A percentile compares a stretch with the other conserved stretches of the same genome.
These are phyloP conservation scores for Fusarium stilboides DNA, from an alignment of 2,329 filamentous ascomycete species.

Conservation along the genomic window DNA sequence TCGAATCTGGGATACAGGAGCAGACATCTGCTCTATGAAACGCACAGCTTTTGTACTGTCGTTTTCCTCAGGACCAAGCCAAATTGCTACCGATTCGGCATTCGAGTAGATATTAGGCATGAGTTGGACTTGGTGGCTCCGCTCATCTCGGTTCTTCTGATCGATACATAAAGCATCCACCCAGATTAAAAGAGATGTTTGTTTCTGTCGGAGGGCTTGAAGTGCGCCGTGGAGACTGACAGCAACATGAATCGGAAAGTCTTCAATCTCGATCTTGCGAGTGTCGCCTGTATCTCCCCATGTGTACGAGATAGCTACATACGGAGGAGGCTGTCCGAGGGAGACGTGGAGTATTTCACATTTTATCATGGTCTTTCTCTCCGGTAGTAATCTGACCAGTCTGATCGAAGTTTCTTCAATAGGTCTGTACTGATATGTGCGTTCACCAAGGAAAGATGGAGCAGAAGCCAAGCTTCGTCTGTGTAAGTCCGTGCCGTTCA, in stretches of 20 bases:
- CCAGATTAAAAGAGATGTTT: slow-evolving; percentile 20
- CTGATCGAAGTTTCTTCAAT: slow-evolving; percentile 32
- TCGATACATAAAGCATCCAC: slow-evolving; percentile 31
- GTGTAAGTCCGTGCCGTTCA: neutral
- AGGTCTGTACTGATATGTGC: slow-evolving; percentile 17
- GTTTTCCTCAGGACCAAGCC: slow-evolving; percentile 32
- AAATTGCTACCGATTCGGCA: slow-evolving; percentile 23
- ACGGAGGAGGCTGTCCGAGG: slow-evolving; percentile 5
- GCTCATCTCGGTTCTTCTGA: slow-evolving; percentile 6
- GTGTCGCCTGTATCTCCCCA: slow-evolving; percentile 31
- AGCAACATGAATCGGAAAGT: neutral
- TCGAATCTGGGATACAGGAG: neutral
- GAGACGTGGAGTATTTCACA: slow-evolving; percentile 26
- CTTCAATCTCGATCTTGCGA: slow-evolving; percentile 22
- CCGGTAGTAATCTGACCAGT: slow-evolving; percentile 16
- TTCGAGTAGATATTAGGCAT: slow-evolving; percentile 27
- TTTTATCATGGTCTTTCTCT: slow-evolving; percentile 20
- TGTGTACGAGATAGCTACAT: slow-evolving; percentile 28
- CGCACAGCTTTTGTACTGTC: slow-evolving; percentile 12
- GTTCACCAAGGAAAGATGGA: neutral
- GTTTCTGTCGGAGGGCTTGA: slow-evolving; percentile 16
- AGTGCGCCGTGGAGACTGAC: slow-evolving; percentile 17
- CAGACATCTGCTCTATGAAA: neutral
- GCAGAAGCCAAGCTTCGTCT: neutral
- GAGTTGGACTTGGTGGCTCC: slow-evolving; percentile 26